Base-by-base conservation (phyloP, 2,329 filamentous ascomycete genomes). In the Ustulina deusta region DNA sequence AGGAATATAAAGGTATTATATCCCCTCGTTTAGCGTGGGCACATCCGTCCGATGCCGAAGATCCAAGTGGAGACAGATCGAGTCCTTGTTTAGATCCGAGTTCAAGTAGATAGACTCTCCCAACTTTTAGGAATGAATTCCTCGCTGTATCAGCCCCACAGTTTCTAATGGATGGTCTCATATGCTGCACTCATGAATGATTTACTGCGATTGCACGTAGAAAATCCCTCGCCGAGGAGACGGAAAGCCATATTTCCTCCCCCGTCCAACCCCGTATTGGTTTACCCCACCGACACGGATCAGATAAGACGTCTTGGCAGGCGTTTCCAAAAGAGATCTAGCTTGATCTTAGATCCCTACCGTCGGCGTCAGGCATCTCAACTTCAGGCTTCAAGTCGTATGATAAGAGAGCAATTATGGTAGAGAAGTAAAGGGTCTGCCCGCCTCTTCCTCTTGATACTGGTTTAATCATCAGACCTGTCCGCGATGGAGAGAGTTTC, bases 301-400 rank as follows among this genome's bases (percentile, higher is more conserved):
- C 70, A 68, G 70, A 71, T 71, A 71, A 71, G 44, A 66, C 5
- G 52, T 60, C 70, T 71, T 71, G 70, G 70, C 70, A 46, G 9
- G 44, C 25, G n/a, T 38, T 11, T 34, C 32, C 32, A 17, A 60
- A 29, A 22, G 46, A 27, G 46, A 25, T 15, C 25, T 49, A 27
- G 6, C 6, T 52, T 20, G 49, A 34, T 15, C n/a, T n/a, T n/a
- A 29, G 13, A 20, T 11, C 6, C 2, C 7, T 3, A 15, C 46
- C 9, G 11, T 32, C 3, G 7, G 29, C 3, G 29, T 3, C 29
- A 32, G 29, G 17, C 15, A 46, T 46, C 44, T 46, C 22, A 25
- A 25, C 22, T 49, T 11, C 20, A 22, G 22, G 20, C 42, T 22
- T 22, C 42, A 46, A 46, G n/a, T 46, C 29, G 29, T 32, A 7